Evolutionary conservation across 495 filamentous ascomycete genomes (phyloP), one percentile per base, ranked within the genome.

Genomic region (Penicillium robsamsonii): DNA sequence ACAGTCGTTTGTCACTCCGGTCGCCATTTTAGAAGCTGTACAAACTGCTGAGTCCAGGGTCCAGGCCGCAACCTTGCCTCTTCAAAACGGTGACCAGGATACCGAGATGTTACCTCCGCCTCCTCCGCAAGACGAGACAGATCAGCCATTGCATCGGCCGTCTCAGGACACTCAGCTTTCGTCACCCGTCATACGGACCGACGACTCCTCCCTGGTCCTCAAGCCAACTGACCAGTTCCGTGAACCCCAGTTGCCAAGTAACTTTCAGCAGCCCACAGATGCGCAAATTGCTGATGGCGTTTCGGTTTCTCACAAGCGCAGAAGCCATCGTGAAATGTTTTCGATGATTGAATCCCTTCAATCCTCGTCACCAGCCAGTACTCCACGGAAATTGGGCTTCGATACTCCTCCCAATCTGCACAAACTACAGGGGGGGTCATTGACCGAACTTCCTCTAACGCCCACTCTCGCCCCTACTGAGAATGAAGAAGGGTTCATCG

Each of bases 341-440:
- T 79, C 76, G 9, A 78, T 95, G 62, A 92, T 93, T 61, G 79
- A 89, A 10, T 82, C 85, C 20, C 76, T 95, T 37, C 72, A 78
- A 7, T 87, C 87, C 1, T 87, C 81, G 41, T 79, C 87, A 8
- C 73, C 60, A 13, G 61, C 57, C 30, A 66, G 64, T 35, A 70
- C 67, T 8, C 67, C 69, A 30, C 64, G 52, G 46, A 63, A 71
- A 47, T 46, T 65, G 22, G 69, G 62, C 13, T 75, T 72, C 49
- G 68, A 75, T 37, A 81, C 77, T 29, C 66, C 65, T 37, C 60
- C 69, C 37, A 61, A 75, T 51, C 46, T 73, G 44, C 63, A 64
- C 22, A 59, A 58, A 55, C 56, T 72, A 17, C 64, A 49, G 31
- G 60, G 50, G 12, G 65, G 59, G 18, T 50, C 57, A 15, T 55